Evolutionary conservation across 2,329 filamentous ascomycete genomes (phyloP), one percentile per base, ranked within the genome.

Genomic region (Phialophora verrucosa): DNA sequence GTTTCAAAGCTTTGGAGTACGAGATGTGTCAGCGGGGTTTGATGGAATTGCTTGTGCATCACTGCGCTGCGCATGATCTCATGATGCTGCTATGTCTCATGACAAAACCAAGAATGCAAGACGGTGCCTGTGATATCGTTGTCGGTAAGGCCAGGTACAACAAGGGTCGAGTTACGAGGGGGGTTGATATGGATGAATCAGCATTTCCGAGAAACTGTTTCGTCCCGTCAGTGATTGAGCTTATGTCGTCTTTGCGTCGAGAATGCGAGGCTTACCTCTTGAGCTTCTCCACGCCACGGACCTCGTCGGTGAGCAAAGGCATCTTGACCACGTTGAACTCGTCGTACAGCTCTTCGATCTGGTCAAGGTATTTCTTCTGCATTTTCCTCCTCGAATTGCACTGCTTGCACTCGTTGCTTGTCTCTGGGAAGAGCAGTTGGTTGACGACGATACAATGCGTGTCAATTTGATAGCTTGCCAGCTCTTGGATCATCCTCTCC

Each of bases 311-410:
- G 66, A 99, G 82, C 75, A 99, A 80, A 44, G 95, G 95, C 93
- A 99, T 98, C 84, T 94, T 94, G 73, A 99, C 94, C 47, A 99
- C 93, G 77, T 99, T 97, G 83, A 99, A 99, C 79, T 99, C 95
- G 76, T 97, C 93, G 78, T 99, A 99, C 66, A 99, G 82, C 83
- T 99, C 95, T 81, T 96, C 93, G 75, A 98, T 98, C 84, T 99
- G 94, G 77, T 98, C 93, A 51, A 99, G 85, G 77, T 99, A 99
- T 83, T 99, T 99, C 84, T 93, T 95, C 84, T 99, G 95, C 95
- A 99, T 99, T 84, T 96, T 96, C 75, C 93, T 85, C 71, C 95
- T 85, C 54, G 95, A 91, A 76, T 93, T 96, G 81, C 95, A 99
- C 83, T 99, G 95, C 69, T 97, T 93, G 80, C 95, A 99, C 42